Base-by-base conservation (phyloP, 805 yeast species). In the Blastobotrys mokoenaii region DNA sequence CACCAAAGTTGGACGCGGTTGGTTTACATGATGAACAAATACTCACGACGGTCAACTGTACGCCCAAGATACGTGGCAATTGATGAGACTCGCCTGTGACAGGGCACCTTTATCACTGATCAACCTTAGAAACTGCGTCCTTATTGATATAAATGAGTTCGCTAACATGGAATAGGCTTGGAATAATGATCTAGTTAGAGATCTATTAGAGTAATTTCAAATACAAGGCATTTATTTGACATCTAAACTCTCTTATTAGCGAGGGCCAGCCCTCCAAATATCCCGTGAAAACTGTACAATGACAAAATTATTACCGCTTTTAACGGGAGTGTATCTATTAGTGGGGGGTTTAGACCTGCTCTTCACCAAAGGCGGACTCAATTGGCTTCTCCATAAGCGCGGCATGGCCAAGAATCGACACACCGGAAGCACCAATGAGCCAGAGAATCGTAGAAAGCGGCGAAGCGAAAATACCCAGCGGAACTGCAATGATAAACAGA, bases 351-450 rank as follows among this genome's bases (percentile, higher is more conserved):
- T 57, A 63, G 12, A 63, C 67, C 35, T 54, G 52, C 43, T 83
- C 86, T 62, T 87, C 96, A 60, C 88, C 93, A 61, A 90, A 93
- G 15, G 90, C 89, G 33, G 90, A 80, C 68, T 93, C 97, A 49
- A 89, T 81, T 16, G 98, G 98, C 68, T 90, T 93, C 61, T 93
- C 97, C 77, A 93, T 73, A 51, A 90, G 70, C 2, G 89, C 72
- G 39, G 97, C 98, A 65, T 93, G 98, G 2, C 87, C 74, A 40
- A 88, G 68, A 35, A 90, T 84, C 32, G 83, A 64, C 40, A 82
- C 82, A 22, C 82, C 82, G 34, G 93, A 81, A 12, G 95, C 84
- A 55, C 95, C 93, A 55, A 84, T 74, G 55, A 90, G 76, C 97
- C 97, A 93, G 71, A 93, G 73, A 64, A 93, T 64, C 3, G 97